Evolutionary conservation across 305 asterid genomes (phyloP).

Genomic region (Striga hermonthica): DNA sequence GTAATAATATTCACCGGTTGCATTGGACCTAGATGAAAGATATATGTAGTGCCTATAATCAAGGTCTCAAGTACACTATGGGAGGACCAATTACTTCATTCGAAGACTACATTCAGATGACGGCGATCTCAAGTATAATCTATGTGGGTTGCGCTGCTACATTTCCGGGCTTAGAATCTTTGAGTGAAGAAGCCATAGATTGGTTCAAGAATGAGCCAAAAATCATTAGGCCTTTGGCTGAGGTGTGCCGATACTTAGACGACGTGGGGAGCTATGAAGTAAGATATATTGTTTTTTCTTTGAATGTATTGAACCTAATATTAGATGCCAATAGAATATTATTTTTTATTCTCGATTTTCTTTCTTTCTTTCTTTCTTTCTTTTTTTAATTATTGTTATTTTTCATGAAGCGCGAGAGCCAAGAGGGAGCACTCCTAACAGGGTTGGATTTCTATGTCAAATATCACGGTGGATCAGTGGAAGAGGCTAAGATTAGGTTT

Average conservation of each 20-base stretch:
- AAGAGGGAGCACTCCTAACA: neutral
- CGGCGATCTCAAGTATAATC: neutral
- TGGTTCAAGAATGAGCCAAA: conserved; percentile 18
- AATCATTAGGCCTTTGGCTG: neutral
- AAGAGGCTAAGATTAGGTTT: conserved; percentile 5
- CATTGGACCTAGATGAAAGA: neutral
- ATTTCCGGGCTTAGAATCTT: conserved; percentile 4
- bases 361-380: neutral
- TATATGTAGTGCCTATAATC: conserved; percentile 16
- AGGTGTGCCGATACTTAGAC: neutral
- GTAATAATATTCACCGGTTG: too few species aligned
- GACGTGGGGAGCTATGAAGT: conserved; percentile 17
- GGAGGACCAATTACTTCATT: conserved; percentile 13
- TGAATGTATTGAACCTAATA: too few species aligned
- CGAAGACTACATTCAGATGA: conserved; percentile 6
- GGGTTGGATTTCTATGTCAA: conserved; percentile 27
- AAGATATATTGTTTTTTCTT: neutral
- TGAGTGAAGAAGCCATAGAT: conserved; percentile 1
- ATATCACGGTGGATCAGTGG: neutral
- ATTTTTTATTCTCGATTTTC: neutral
- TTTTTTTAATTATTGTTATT: neutral
- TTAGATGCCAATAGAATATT: too few species aligned
- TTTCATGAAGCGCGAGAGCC: conserved; percentile 22
- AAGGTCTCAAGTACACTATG: conserved; percentile 13
- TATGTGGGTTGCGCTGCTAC: neutral